These are phyloP conservation scores for Pythium coloratum DNA, from an alignment of 352 stramenopile species.

Conservation along the genomic window DNA sequence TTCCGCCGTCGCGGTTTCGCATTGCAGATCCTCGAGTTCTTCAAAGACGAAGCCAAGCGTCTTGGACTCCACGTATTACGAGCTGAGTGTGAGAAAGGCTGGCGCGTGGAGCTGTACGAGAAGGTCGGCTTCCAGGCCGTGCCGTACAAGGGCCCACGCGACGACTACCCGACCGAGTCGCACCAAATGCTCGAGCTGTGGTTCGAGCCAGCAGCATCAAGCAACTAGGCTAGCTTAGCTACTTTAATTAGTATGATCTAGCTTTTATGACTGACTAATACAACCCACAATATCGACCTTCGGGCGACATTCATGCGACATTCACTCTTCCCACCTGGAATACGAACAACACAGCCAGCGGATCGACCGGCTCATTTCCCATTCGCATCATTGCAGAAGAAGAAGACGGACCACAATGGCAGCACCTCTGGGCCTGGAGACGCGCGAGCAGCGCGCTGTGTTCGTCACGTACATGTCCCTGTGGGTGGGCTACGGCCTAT, in stretches of 20 bases:
- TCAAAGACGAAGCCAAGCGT: constrained; percentile 16
- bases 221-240: too few relatives aligned
- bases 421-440: constrained; percentile 72
- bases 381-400: too few relatives aligned
- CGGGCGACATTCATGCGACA: too few relatives aligned
- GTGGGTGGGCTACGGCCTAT: constrained; percentile 74
- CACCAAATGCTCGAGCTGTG: constrained; percentile 48
- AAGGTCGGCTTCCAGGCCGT: constrained; percentile 28
- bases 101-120: constrained; percentile 29
- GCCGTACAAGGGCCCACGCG: constrained; percentile 31
- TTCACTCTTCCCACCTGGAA: too few relatives aligned
- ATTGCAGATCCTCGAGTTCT: constrained; percentile 23
- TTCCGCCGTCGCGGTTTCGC: constrained; percentile 29
- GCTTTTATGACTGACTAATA: too few relatives aligned
- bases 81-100: constrained; percentile 37
- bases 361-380: too few relatives aligned
- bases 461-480: constrained; percentile 82
- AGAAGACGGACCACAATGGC: constrained; percentile 23
- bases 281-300: too few relatives aligned
- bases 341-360: too few relatives aligned
- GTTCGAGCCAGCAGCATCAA: constrained; percentile 12
- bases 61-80: constrained; percentile 26
- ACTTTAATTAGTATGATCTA: too few relatives aligned
- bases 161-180: constrained; percentile 29
- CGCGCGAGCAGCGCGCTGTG: constrained; percentile 61